Conservation (phyloP, 2,329 filamentous ascomycete species). For the Knufia petricola region DNA sequence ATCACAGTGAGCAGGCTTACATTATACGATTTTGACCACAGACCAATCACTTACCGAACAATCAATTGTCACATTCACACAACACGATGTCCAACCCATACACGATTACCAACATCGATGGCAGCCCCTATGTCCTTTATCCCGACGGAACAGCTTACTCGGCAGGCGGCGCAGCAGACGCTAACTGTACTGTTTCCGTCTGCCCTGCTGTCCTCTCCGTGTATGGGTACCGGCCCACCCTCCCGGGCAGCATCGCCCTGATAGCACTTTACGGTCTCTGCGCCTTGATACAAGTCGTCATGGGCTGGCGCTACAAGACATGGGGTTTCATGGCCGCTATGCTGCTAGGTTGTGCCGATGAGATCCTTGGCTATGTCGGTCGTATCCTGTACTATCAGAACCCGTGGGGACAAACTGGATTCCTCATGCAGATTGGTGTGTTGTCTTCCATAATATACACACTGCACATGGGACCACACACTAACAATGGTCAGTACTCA, state of each 20-base stretch:
- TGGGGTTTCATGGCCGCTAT: slow-evolving; percentile 41
- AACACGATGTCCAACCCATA: not conserved
- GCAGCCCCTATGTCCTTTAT: not conserved
- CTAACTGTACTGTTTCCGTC: slow-evolving; percentile 21
- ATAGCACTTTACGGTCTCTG: slow-evolving; percentile 36
- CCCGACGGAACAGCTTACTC: slow-evolving; percentile 14
- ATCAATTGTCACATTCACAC: not conserved
- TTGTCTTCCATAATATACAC: slow-evolving; percentile 9
- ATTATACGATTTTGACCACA: no score
- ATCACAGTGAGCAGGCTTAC: no score
- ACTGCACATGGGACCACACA: not conserved
- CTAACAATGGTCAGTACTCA: slow-evolving; percentile 37
- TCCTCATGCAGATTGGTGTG: slow-evolving; percentile 56
- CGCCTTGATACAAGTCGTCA: slow-evolving; percentile 29
- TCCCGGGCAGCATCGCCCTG: slow-evolving; percentile 35
- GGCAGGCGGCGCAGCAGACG: slow-evolving; percentile 10
- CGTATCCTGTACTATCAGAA: slow-evolving; percentile 49
- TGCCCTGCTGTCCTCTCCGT: slow-evolving; percentile 33
- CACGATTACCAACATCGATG: slow-evolving; percentile 2
- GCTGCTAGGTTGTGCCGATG: slow-evolving; percentile 46
- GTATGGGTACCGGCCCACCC: slow-evolving; percentile 36
- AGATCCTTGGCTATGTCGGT: slow-evolving; percentile 55
- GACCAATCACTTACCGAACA: no score
- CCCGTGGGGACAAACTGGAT: slow-evolving; percentile 49
- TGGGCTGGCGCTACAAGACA: slow-evolving; percentile 31